Evolutionary conservation across 2,329 filamentous ascomycete genomes (phyloP), one percentile per base, ranked within the genome.

Genomic region (Penicillium sp.): DNA sequence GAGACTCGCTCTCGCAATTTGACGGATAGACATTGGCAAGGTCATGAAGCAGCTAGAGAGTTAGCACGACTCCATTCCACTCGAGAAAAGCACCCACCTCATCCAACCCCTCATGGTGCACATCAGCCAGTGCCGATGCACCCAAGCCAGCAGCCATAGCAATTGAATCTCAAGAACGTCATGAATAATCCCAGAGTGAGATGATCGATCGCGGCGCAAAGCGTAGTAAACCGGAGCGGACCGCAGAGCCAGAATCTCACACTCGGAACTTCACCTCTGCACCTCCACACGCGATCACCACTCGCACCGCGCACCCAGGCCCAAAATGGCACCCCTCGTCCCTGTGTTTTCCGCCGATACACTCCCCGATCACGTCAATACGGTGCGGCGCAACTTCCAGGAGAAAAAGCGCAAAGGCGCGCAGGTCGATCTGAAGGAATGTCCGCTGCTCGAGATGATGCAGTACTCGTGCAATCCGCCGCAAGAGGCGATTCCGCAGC

Each of bases 381-480:
- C 64, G 30, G 47, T 62, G 29, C 54, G 52, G 9, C 59, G 55
- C 45, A 62, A 69, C 67, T 57, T 67, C 69, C 47, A 68, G 60
- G 46, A 75, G 62, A 64, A 74, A 54, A 59, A 64, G 34, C 72
- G 74, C 44, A 79, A 79, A 56, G 65, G 69, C 30, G 53, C 54
- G 16, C 62, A 68, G 11, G 62, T 78, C 42, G 64, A 75, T 20
- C 65, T 82, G 4, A 57, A 65, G 37, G 63, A 75, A 33, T 82
- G 79, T 57, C 61, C 70, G 39, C 60, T 82, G 27, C 66, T 75
- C 48, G 75, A 81, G 56, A 60, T 82, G 59, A 63, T 76, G 31
- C 79, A 83, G 61, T 82, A 80, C 55, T 72, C 72, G 16, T 83
- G 79, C 60, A 71, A 77, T 54, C 62, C 77, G 7, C 64, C 70